Percentiles rank a stretch among this genome's conserved stretches.
Evolutionary conservation across 768 basidiomycete genomes (phyloP).

Genomic region (Terana coerulea): DNA sequence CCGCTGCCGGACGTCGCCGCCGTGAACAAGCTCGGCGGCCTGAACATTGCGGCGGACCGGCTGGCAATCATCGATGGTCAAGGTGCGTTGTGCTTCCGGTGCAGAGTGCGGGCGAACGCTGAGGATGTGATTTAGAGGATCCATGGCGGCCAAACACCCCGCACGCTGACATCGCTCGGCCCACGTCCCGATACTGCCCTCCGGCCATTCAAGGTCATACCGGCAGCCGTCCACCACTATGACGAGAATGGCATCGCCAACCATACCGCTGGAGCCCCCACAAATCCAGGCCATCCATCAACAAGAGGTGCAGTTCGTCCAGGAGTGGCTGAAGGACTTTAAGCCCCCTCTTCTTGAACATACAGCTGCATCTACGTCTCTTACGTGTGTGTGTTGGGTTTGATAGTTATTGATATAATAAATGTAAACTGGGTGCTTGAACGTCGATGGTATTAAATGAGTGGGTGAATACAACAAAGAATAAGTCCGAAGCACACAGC

Average conservation of each 20-base stretch:
- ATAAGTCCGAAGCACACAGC: no score
- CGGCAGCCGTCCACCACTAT: constrained; percentile 66
- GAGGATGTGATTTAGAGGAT: constrained; percentile 49
- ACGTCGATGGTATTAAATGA: neutral
- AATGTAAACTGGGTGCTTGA: neutral
- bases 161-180: constrained; percentile 65
- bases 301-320: constrained; percentile 77
- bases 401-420: no score
- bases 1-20: constrained; percentile 68
- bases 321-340: constrained; percentile 59
- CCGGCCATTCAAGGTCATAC: constrained; percentile 83
- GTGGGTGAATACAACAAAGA: neutral
- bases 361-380: no score
- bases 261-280: constrained; percentile 58
- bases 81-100: constrained; percentile 35
- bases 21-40: constrained; percentile 81
- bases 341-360: constrained; percentile 9
- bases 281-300: constrained; percentile 77
- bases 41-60: constrained; percentile 71
- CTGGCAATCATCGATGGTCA: constrained; percentile 87
- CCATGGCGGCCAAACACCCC: constrained; percentile 89
- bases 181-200: constrained; percentile 66
- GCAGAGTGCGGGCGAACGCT: neutral
- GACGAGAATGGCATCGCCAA: constrained; percentile 73
- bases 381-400: no score